Conservation (phyloP, 73 alveolate species). For the Effrenium voratum region DNA sequence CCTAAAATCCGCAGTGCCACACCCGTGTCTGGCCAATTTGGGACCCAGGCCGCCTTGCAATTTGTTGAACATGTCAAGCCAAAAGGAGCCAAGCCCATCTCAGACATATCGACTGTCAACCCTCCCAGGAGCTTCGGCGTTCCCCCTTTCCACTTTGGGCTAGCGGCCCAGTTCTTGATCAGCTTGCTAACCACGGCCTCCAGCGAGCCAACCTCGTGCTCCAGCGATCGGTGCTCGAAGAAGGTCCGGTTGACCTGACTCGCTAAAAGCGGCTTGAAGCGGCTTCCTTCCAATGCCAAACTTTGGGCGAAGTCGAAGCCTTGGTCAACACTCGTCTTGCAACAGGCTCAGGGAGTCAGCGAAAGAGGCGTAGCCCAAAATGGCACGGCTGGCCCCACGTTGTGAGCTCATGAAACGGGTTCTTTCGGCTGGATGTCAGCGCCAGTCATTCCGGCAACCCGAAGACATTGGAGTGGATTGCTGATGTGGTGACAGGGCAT, state of each 20-base stretch:
- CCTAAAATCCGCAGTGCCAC: no score
- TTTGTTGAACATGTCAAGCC: background rate
- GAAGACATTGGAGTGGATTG: no score
- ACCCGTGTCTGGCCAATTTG: background rate
- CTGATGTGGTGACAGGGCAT: no score
- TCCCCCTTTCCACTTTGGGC: background rate
- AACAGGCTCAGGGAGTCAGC: background rate
- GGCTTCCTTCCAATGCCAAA: background rate
- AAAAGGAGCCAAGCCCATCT: no score
- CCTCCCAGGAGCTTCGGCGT: background rate
- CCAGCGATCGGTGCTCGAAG: constrained; percentile 77
- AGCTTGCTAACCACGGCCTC: constrained; percentile 86
- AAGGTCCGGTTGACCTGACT: constrained; percentile 69
- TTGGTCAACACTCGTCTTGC: background rate
- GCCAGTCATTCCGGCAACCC: no score
- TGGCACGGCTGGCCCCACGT: no score
- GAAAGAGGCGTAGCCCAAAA: no score
- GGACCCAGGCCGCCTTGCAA: background rate
- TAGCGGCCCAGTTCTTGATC: constrained; percentile 83
- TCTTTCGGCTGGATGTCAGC: no score
- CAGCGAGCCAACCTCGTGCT: constrained; percentile 81
- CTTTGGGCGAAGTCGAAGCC: background rate
- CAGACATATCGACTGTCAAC: no score
- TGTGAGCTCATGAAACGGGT: no score
- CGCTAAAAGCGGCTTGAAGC: background rate